Conservation (phyloP, 768 basidiomycete genomes). For the Lenzites betulinus region DNA sequence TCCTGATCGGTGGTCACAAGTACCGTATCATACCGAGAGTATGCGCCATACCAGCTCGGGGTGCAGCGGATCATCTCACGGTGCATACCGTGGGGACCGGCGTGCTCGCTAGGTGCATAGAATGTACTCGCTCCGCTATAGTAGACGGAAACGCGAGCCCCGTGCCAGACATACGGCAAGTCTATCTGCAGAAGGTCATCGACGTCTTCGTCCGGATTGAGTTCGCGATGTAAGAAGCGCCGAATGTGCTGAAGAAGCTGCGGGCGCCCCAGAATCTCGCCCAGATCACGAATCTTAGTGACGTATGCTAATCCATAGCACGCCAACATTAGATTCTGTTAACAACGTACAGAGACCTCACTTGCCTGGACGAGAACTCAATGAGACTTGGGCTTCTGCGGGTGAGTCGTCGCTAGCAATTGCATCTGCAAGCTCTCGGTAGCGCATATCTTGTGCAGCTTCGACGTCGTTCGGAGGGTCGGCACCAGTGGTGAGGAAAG, state of each 20-base stretch:
- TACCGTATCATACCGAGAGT: background rate
- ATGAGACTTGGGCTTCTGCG: background rate
- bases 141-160: background rate
- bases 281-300: background rate
- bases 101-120: slow-evolving; percentile 1
- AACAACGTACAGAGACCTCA: background rate
- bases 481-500: background rate
- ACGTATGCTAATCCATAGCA: background rate
- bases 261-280: no score
- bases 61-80: slow-evolving; percentile 1
- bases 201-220: background rate
- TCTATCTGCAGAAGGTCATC: background rate
- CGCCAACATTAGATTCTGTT: background rate
- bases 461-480: no score
- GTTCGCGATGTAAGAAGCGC: background rate
- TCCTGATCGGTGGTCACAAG: background rate
- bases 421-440: background rate
- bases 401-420: background rate
- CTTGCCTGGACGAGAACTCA: background rate
- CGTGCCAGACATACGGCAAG: background rate
- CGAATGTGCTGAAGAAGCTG: background rate
- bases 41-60: background rate
- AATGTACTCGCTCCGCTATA: background rate
- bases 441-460: background rate
- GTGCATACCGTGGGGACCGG: background rate